A percentile compares a stretch with the other conserved stretches of the same genome.
phyloP scores from a whole-genome alignment of 148 eudicot species.

The Camellia sinensis region DNA sequence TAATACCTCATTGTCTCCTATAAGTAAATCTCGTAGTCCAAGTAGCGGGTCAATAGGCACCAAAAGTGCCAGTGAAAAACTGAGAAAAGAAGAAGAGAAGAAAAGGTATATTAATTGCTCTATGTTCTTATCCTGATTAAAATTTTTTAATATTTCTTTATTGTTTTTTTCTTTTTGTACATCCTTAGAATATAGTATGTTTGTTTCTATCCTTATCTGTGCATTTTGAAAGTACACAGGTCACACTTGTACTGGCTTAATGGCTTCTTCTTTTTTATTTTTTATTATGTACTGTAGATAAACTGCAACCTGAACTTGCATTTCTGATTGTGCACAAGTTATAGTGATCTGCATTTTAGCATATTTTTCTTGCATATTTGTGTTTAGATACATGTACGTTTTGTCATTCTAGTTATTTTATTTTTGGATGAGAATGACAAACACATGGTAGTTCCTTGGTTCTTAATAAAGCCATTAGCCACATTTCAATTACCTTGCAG shows the following conservation, averaged over 20 bases:
- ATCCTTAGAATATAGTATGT: background rate
- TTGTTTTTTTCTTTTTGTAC: slow-evolving; percentile 7
- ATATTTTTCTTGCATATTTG: no score
- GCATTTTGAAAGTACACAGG: slow-evolving; percentile 3
- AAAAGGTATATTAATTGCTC: slow-evolving; percentile 56
- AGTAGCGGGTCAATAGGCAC: slow-evolving; percentile 51
- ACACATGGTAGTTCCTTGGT: background rate
- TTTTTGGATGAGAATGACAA: no score
- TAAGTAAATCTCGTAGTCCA: slow-evolving; percentile 54
- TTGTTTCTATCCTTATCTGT: background rate
- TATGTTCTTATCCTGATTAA: slow-evolving; percentile 4
- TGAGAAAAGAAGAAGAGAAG: slow-evolving; percentile 78
- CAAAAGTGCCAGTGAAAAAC: slow-evolving; percentile 59
- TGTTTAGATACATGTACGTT: background rate
- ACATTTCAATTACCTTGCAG: background rate
- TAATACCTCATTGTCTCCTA: slow-evolving; percentile 53
- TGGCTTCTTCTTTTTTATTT: no score
- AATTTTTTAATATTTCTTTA: background rate
- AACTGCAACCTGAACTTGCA: background rate
- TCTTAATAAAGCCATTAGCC: background rate
- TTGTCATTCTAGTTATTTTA: background rate
- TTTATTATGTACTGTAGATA: background rate
- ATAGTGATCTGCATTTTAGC: background rate
- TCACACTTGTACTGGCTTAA: background rate
- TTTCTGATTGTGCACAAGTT: background rate